Conservation (phyloP, 495 filamentous ascomycete species). For the Hypoxylon fuscum region DNA sequence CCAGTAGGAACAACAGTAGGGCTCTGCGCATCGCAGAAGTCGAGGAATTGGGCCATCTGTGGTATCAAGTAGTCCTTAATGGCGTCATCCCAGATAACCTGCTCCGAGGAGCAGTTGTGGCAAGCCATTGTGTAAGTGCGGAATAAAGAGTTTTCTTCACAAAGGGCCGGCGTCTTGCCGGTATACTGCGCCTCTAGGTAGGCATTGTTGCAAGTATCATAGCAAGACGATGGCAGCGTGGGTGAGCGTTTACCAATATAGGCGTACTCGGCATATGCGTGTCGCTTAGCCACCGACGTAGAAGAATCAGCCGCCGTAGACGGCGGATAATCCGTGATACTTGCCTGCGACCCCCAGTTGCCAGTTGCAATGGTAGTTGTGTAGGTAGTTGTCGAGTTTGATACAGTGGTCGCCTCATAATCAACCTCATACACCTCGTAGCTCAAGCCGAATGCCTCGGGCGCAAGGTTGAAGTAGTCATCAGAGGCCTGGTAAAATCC, state of each 20-base stretch:
- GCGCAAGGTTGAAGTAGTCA: conserved; percentile 72
- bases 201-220: conserved; percentile 61
- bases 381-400: conserved; percentile 25
- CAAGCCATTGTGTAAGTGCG: conserved; percentile 47
- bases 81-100: conserved; percentile 28
- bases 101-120: conserved; percentile 44
- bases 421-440: conserved; percentile 65
- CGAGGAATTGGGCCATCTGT: conserved; percentile 41
- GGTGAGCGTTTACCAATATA: conserved; percentile 47
- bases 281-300: conserved; percentile 13
- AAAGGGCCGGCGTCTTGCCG: conserved; percentile 60
- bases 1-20: conserved; percentile 8
- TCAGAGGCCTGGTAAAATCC: conserved; percentile 60
- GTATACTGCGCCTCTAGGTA: conserved; percentile 54
- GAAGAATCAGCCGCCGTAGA: conserved; percentile 28
- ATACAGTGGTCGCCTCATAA: conserved; percentile 14
- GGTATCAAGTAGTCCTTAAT: conserved; percentile 36
- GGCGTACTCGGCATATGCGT: neutral
- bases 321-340: conserved; percentile 49
- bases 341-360: conserved; percentile 56
- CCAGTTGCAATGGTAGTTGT: conserved; percentile 52
- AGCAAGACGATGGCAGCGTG: conserved; percentile 59
- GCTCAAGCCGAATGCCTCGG: conserved; percentile 67
- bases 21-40: conserved; percentile 43
- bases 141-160: conserved; percentile 55